phyloP scores from a whole-genome alignment of 352 stramenopile genomes.

The Phytophthora pistaciae region DNA sequence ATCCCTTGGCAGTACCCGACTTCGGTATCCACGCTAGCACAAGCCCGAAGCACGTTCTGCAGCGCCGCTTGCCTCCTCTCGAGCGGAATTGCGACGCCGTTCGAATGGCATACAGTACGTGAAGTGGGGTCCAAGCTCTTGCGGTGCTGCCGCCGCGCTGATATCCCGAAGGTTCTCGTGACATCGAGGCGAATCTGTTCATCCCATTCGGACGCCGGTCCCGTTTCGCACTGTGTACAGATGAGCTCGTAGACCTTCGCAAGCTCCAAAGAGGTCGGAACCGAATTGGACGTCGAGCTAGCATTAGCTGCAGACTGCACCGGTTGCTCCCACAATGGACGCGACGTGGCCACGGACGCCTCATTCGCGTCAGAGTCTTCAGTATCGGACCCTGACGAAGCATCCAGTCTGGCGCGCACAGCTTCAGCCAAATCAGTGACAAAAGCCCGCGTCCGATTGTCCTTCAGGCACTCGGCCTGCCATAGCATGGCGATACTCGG shows the following conservation, averaged over 20 bases:
- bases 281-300: not conserved
- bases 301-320: not conserved
- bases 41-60: constrained; percentile 67
- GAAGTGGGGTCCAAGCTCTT: constrained; percentile 28
- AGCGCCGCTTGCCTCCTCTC: constrained; percentile 52
- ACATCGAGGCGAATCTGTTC: constrained; percentile 78
- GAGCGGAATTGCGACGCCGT: constrained; percentile 27
- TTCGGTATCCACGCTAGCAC: constrained; percentile 72
- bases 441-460: constrained; percentile 57
- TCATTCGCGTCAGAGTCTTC: constrained; percentile 51
- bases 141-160: constrained; percentile 49
- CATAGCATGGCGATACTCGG: constrained; percentile 43
- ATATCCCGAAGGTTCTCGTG: constrained; percentile 73
- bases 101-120: constrained; percentile 18
- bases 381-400: constrained; percentile 53
- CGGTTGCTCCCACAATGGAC: constrained; percentile 23
- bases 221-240: constrained; percentile 45
- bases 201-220: constrained; percentile 43
- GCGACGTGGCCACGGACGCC: constrained; percentile 23
- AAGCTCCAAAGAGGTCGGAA: constrained; percentile 21
- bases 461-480: constrained; percentile 56
- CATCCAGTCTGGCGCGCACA: constrained; percentile 50
- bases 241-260: constrained; percentile 65
- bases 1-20: constrained; percentile 84
- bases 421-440: constrained; percentile 65